Evolutionary conservation across 225 moss, liverwort and hornwort species (phyloP).

Genomic region (Physcomitrium patens): DNA sequence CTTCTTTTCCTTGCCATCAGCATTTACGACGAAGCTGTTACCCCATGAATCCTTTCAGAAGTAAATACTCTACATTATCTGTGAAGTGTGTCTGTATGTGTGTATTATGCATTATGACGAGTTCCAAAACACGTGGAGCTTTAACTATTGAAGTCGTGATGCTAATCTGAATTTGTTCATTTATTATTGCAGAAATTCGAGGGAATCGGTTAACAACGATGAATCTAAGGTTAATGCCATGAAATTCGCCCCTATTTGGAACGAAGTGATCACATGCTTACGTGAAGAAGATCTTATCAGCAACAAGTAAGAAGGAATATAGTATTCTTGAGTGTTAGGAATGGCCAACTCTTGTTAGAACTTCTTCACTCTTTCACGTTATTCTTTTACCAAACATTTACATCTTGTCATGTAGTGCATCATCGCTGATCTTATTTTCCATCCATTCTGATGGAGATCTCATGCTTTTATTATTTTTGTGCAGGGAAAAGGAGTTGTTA

Average conservation of each 20-base stretch:
- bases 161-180: not conserved
- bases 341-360: not conserved
- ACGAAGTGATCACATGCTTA: constrained; percentile 53
- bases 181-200: constrained; percentile 23
- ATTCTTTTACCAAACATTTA: constrained; percentile 25
- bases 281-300: constrained; percentile 72
- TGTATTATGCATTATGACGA: not conserved
- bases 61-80: not conserved
- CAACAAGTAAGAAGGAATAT: constrained; percentile 37
- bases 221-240: constrained; percentile 30
- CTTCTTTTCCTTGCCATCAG: constrained; percentile 63
- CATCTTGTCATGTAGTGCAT: too few species aligned
- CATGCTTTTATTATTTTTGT: not conserved
- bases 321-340: not conserved
- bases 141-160: not conserved
- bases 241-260: constrained; percentile 72
- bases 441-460: not conserved
- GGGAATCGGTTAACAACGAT: not conserved
- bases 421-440: constrained; percentile 12
- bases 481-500: constrained; percentile 62
- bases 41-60: constrained; percentile 21
- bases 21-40: constrained; percentile 52
- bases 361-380: not conserved
- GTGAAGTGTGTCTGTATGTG: not conserved
- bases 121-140: not conserved